Evolutionary conservation across 2,329 filamentous ascomycete species (phyloP).

Genomic region (Cladosporium sp.): DNA sequence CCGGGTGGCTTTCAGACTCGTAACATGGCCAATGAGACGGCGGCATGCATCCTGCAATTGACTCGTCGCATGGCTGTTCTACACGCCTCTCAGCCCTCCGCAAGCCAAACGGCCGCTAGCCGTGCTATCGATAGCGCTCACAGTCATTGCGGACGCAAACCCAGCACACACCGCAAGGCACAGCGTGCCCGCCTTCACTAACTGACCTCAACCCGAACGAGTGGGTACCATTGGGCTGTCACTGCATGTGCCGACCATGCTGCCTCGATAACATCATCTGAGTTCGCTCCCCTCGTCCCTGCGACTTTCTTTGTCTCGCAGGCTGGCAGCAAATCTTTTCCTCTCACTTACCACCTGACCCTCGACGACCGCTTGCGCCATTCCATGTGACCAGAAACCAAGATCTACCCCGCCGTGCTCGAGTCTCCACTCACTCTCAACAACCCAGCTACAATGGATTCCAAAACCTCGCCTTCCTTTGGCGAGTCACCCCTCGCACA

Average conservation of each 20-base stretch:
- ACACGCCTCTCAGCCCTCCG: constrained; percentile 1
- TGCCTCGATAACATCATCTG: constrained; percentile 28
- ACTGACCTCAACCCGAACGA: constrained; percentile 2
- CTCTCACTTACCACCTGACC: not conserved
- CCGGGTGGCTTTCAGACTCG: not conserved
- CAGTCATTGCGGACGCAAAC: constrained; percentile 7
- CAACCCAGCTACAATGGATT: constrained; percentile 14
- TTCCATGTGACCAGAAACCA: constrained; percentile 12
- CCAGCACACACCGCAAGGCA: constrained; percentile 1
- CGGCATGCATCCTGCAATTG: not conserved
- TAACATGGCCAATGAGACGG: not conserved
- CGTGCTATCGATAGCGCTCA: constrained; percentile 5
- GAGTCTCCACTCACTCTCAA: not conserved
- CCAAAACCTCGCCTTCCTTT: constrained; percentile 16
- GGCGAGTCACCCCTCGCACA: constrained; percentile 10
- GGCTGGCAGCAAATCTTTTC: not conserved
- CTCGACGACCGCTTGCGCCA: not conserved
- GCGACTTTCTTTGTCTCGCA: not conserved
- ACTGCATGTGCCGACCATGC: constrained; percentile 25
- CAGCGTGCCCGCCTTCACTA: constrained; percentile 1
- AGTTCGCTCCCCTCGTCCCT: constrained; percentile 1
- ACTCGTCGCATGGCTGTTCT: not conserved
- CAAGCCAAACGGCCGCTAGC: not conserved
- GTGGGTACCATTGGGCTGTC: constrained; percentile 8
- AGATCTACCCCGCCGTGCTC: not conserved